These are phyloP conservation scores for Jamesozyma piceae DNA, from an alignment of 805 yeast species.

Conservation along the genomic window DNA sequence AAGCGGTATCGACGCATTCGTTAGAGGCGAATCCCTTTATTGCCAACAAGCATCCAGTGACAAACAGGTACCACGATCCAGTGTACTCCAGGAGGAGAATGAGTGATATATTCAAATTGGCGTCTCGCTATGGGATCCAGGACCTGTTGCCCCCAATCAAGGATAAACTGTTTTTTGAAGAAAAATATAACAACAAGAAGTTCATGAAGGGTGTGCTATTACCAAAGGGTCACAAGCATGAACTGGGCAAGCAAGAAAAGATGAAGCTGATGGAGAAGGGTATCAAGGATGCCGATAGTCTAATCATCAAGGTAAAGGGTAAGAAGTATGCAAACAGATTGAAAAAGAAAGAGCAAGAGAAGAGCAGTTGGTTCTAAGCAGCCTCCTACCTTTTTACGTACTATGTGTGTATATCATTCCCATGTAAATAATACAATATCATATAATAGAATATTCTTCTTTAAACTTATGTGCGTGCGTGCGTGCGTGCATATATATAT, in stretches of 20 bases:
- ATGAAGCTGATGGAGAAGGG: constrained; percentile 56
- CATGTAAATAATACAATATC: neutral
- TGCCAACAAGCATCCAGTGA: constrained; percentile 75
- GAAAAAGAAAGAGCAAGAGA: constrained; percentile 33
- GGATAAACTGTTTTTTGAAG: constrained; percentile 62
- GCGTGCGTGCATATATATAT: neutral
- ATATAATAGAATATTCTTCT: neutral
- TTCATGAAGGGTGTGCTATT: constrained; percentile 66
- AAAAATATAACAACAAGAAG: constrained; percentile 60
- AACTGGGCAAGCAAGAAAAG: constrained; percentile 53
- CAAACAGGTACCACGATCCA: constrained; percentile 69
- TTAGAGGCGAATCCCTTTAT: constrained; percentile 77
- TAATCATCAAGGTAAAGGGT: constrained; percentile 57
- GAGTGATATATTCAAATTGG: constrained; percentile 74
- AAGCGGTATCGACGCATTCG: constrained; percentile 57
- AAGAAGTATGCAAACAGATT: constrained; percentile 37
- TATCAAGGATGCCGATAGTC: constrained; percentile 54
- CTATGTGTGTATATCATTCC: neutral
- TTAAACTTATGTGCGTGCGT: too few species aligned
- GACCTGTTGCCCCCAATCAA: constrained; percentile 54
- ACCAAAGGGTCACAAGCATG: constrained; percentile 79
- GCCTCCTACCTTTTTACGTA: neutral
- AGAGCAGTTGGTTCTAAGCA: constrained; percentile 11
- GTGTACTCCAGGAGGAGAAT: constrained; percentile 73
- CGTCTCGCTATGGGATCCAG: constrained; percentile 68